These are phyloP conservation scores for Terana coerulea DNA, from an alignment of 768 basidiomycete species.

Conservation along the genomic window DNA sequence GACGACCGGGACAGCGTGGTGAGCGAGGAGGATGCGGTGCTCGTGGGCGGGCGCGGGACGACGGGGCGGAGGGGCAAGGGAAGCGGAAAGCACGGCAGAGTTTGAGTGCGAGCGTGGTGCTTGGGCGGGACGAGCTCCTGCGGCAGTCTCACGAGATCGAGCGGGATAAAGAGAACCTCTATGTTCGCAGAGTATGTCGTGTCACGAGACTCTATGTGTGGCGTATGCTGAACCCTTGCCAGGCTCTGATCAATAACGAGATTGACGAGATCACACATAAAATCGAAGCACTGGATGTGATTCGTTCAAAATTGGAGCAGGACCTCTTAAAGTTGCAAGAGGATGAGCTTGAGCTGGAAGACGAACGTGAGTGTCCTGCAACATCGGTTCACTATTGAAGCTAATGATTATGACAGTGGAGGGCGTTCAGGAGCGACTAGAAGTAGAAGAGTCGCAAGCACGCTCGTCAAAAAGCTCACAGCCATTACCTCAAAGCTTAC, in stretches of 20 bases:
- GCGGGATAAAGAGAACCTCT: constrained; percentile 89
- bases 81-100: constrained; percentile 59
- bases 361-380: constrained; percentile 67
- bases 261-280: constrained; percentile 87
- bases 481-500: constrained; percentile 52
- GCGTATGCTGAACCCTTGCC: constrained; percentile 10
- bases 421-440: constrained; percentile 82
- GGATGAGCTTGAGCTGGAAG: constrained; percentile 95
- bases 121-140: constrained; percentile 81
- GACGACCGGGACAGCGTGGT: constrained; percentile 53
- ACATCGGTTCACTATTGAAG: not conserved
- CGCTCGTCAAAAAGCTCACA: constrained; percentile 26
- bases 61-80: constrained; percentile 35
- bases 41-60: constrained; percentile 44
- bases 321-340: constrained; percentile 87
- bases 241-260: constrained; percentile 86
- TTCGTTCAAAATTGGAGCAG: constrained; percentile 75
- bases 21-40: constrained; percentile 76
- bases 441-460: constrained; percentile 54
- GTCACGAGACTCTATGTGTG: not conserved
- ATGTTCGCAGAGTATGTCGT: constrained; percentile 75
- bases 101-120: constrained; percentile 59
- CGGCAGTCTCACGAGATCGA: constrained; percentile 84
- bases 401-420: constrained; percentile 52
- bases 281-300: constrained; percentile 79